Base-by-base conservation (phyloP, 2,329 filamentous ascomycete species). In the Cadophora sp. region DNA sequence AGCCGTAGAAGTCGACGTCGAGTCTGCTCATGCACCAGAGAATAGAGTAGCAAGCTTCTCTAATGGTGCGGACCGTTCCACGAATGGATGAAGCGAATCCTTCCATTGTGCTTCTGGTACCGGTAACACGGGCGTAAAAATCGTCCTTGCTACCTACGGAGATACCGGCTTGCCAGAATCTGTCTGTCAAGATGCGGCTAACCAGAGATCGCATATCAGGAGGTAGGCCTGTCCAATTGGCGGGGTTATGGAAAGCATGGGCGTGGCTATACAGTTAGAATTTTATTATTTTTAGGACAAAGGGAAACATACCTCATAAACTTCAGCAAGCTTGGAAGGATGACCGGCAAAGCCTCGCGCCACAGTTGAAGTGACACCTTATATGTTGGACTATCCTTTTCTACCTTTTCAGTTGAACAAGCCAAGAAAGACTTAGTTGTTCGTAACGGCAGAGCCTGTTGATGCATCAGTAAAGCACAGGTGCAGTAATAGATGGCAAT, bases 81-180 rank as follows among this genome's bases (percentile, higher is more conserved):
- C 96, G 89, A 50, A 99, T 93, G 0, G 94, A 94, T 0, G 95
- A 98, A 6, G 94, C 95, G 70, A 99, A 91, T 0, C 96, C 96
- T 79, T 99, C 96, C 65, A 97, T 87, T 0, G 94, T 97, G 48
- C 86, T 87, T 79, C 94, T 97, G 65, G 96, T 97, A 39, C 93
- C 91, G 65, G 93, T 89, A 1, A 99, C 95, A 48, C 93, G 88
- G 39, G 93, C 92, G 78, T 97, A 98, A 77, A 99, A 99, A 66
- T 98, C 95, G 70, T 98, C 96, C 77, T 96, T 94, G 73, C 93
- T 98, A 30, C 97, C 96, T 69, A 91, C 92, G 0, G 96, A 98
- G 60, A 99, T 99, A 11, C 96, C 96, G 7, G 94, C 93, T 82
- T 99, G 96, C 96, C 96, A 99, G 78, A 99, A 99, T 27, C 96